Evolutionary conservation across 2,329 filamentous ascomycete species (phyloP), one percentile per base, ranked within the genome.

Genomic region (Juglanconis oblonga): DNA sequence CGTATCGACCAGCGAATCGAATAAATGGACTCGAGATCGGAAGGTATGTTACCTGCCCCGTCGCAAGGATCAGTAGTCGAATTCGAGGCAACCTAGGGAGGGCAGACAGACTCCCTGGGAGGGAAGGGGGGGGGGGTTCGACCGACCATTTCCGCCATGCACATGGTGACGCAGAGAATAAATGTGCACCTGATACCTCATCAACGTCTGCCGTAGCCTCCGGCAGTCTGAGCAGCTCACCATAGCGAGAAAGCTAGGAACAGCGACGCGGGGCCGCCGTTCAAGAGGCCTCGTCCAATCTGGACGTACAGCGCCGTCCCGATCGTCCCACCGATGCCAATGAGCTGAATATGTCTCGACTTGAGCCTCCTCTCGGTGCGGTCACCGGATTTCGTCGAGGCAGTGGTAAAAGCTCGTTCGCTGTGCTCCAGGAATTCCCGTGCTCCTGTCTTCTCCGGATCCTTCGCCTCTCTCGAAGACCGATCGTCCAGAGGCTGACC

Each of bases 1-100:
- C 88, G 65, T 86, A 92, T 51, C 87, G 83, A 13, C 88, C 88
- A 4, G 89, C 89, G 67, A 92, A 91, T 32, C 87, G 86, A 69
- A 92, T 89, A 71, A 93, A 92, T 0, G 89, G 88, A 45, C 88
- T 91, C 0, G 88, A 90, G 57, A 92, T 89, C 7, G 90, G 89
- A 2, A 91, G 76, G 64, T 89, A 91, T 0, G 87, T 89, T 7
- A 90, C 55, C 59, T 61, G 38, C 13, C 29, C 8, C 14, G 13
- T 31, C 51, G 45, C n/a, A n/a, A 33, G 3, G 11, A 14, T 59
- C 17, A 35, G 51, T 55, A 24, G n/a, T 51, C 24, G 14, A 48
- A 31, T 13, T 44, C 5, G 5, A 7, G 40, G n/a, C 3, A 17
- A 13, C 33, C 3, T 10, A 14, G 7, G 8, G 8, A 17, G 7